These are phyloP conservation scores for Rhynchospora breviuscula DNA, from an alignment of 176 grass and related monocot genomes.

Conservation along the genomic window DNA sequence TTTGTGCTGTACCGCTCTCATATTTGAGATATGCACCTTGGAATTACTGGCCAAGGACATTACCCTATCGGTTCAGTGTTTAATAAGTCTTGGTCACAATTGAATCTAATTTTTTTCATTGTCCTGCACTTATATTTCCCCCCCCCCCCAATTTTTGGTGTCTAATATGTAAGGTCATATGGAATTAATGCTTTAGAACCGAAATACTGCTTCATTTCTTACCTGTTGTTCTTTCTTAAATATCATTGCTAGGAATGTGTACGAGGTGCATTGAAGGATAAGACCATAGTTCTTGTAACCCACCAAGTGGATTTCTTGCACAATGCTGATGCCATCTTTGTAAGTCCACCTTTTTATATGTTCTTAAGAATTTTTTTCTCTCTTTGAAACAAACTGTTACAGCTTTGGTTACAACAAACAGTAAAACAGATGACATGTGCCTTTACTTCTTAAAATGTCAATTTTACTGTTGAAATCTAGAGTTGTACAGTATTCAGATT, in stretches of 20 bases:
- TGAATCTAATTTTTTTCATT: not conserved
- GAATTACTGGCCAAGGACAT: not conserved
- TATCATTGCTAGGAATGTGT: constrained; percentile 59
- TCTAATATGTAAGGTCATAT: not conserved
- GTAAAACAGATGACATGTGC: not conserved
- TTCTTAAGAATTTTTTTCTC: not conserved
- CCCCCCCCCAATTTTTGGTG: not conserved
- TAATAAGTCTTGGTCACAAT: not conserved
- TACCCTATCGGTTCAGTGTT: not conserved
- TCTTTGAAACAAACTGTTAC: not conserved
- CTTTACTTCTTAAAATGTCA: not conserved
- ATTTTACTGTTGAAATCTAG: not conserved
- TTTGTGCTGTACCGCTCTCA: not conserved
- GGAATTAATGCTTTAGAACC: not conserved
- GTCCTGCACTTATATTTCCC: not conserved
- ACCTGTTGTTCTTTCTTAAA: not conserved
- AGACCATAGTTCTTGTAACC: constrained; percentile 85
- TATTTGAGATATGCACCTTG: not conserved
- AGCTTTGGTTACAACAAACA: not conserved
- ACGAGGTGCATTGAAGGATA: constrained; percentile 66
- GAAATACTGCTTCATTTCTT: not conserved
- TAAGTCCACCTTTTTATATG: constrained; percentile 22
- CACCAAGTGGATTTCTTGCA: constrained; percentile 99
- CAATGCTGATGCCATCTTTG: constrained; percentile 85
- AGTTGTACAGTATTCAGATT: not conserved